These are phyloP conservation scores for Linaria vulgaris DNA, from an alignment of 257 asterid species.

Conservation along the genomic window DNA sequence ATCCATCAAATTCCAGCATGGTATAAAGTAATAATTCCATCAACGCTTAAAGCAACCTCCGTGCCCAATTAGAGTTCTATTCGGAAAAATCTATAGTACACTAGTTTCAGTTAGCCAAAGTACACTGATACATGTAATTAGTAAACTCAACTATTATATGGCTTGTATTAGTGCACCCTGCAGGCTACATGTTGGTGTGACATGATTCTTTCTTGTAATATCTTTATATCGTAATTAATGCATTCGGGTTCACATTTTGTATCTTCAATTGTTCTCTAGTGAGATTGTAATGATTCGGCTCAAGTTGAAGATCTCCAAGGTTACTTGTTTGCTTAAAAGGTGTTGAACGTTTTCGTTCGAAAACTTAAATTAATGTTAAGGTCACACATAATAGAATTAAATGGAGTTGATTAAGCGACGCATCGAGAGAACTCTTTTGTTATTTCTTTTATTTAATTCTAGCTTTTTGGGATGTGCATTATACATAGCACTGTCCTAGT, in stretches of 20 bases:
- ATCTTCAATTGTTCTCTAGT: conserved; percentile 29
- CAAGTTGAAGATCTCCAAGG: too few relatives aligned
- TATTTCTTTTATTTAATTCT: neutral
- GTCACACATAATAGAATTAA: too few relatives aligned
- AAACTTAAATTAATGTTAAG: too few relatives aligned
- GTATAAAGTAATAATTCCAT: conserved; percentile 22
- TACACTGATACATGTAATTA: too few relatives aligned
- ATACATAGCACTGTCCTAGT: conserved; percentile 33
- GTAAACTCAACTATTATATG: too few relatives aligned
- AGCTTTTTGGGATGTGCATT: conserved; percentile 5
- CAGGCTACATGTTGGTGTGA: too few relatives aligned
- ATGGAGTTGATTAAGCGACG: too few relatives aligned
- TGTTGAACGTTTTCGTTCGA: too few relatives aligned
- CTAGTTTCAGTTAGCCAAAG: too few relatives aligned
- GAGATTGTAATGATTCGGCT: conserved; percentile 16
- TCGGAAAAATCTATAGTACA: too few relatives aligned
- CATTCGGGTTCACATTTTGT: conserved; percentile 33
- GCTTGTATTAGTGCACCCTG: too few relatives aligned
- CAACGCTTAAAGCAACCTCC: conserved; percentile 11
- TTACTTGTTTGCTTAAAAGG: too few relatives aligned
- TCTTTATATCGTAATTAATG: conserved; percentile 24
- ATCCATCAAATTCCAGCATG: conserved; percentile 23
- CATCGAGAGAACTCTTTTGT: neutral
- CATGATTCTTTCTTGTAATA: conserved; percentile 29
- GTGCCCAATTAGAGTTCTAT: conserved; percentile 27